A percentile compares a stretch with the other conserved stretches of the same genome.
These are phyloP conservation scores for Pseudodiploospora longispora DNA, from an alignment of 2,329 filamentous ascomycete genomes.

Conservation along the genomic window DNA sequence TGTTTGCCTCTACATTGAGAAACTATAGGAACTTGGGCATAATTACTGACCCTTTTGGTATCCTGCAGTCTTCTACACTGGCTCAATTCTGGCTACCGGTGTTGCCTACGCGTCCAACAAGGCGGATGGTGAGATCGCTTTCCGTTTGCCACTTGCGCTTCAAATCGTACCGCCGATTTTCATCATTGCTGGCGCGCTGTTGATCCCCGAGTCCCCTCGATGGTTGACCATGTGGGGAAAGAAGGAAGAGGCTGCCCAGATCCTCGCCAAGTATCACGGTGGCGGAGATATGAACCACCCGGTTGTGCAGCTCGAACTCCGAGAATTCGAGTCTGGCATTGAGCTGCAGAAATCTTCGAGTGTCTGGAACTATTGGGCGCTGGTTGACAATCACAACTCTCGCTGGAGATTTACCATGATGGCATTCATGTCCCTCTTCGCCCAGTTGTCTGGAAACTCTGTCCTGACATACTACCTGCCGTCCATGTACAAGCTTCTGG, in stretches of 20 bases:
- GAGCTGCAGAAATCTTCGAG: slow-evolving; percentile 34
- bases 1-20: not conserved
- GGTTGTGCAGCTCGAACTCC: slow-evolving; percentile 31
- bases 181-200: slow-evolving; percentile 23
- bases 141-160: slow-evolving; percentile 29
- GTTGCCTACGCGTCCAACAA: slow-evolving; percentile 42
- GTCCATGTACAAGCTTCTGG: slow-evolving; percentile 40
- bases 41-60: not conserved
- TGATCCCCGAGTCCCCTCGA: slow-evolving; percentile 35
- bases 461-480: slow-evolving; percentile 48
- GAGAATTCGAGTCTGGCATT: slow-evolving; percentile 31
- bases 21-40: not conserved
- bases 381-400: slow-evolving; percentile 39
- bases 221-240: slow-evolving; percentile 32
- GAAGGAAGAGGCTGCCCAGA: slow-evolving; percentile 24
- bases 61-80: slow-evolving; percentile 28
- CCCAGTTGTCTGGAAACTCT: slow-evolving; percentile 45
- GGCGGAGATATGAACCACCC: slow-evolving; percentile 23
- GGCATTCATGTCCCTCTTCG: slow-evolving; percentile 43
- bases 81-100: slow-evolving; percentile 46
- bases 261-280: slow-evolving; percentile 28
- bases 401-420: slow-evolving; percentile 45
- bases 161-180: slow-evolving; percentile 30
- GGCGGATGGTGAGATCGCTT: slow-evolving; percentile 24
- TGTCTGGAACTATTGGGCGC: slow-evolving; percentile 43